phyloP scores from a whole-genome alignment of 2,329 filamentous ascomycete genomes.

The Emericellopsis cladophorae region DNA sequence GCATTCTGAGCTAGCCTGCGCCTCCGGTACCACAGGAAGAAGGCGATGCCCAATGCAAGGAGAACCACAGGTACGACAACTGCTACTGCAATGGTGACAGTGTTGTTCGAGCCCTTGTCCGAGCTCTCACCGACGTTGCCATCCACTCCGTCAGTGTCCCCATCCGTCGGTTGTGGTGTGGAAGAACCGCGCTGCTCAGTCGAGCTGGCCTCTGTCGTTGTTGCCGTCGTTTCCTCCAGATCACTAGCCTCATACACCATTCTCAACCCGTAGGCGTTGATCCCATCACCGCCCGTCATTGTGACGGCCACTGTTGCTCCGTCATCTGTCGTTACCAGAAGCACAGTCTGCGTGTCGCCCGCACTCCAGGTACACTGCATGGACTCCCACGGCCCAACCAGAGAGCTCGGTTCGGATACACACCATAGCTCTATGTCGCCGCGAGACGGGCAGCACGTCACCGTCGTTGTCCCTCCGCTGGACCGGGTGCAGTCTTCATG shows the following conservation, averaged over 20 bases:
- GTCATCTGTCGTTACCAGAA: conserved; percentile 12
- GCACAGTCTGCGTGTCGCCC: conserved; percentile 7
- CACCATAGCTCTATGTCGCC: conserved; percentile 13
- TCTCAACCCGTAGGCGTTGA: conserved; percentile 19
- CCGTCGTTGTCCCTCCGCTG: conserved; percentile 14
- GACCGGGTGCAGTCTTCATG: conserved; percentile 12
- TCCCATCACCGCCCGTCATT: conserved; percentile 10
- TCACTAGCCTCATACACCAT: conserved; percentile 21
- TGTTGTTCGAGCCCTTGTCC: conserved; percentile 8
- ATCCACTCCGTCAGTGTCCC: background rate
- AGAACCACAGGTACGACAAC: conserved; percentile 15
- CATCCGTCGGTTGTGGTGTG: background rate
- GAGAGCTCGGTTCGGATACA: conserved; percentile 10
- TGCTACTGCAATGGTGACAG: conserved; percentile 14
- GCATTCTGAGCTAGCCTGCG: conserved; percentile 2
- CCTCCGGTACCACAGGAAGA: conserved; percentile 16
- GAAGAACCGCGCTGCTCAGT: conserved; percentile 1
- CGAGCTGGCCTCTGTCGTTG: conserved; percentile 3
- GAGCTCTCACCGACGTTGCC: background rate
- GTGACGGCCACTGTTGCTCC: conserved; percentile 6
- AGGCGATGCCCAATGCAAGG: conserved; percentile 10
- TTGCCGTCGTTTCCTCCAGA: conserved; percentile 1
- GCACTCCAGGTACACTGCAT: conserved; percentile 20
- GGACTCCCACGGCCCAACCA: conserved; percentile 10
- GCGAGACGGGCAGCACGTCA: conserved; percentile 20